Evolutionary conservation across 176 grass and related monocot species (phyloP).

Genomic region (Rhynchospora breviuscula): DNA sequence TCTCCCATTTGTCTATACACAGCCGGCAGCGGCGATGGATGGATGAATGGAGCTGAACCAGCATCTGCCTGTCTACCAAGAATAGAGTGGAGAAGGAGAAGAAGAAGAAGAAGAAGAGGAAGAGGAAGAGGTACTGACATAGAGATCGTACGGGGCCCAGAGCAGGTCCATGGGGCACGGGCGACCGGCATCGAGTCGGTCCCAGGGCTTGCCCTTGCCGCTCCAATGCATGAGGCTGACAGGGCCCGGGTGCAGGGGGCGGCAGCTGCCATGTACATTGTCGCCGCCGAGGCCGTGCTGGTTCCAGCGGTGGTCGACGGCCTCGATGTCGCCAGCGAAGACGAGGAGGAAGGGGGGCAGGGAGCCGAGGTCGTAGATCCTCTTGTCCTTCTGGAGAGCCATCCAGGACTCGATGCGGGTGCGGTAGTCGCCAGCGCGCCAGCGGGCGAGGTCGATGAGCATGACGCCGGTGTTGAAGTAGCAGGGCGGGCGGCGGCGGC

Average conservation of each 20-base stretch:
- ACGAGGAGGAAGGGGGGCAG: constrained; percentile 80
- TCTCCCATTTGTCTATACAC: constrained; percentile 55
- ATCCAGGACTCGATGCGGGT: constrained; percentile 69
- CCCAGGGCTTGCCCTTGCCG: constrained; percentile 87
- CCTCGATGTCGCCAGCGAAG: constrained; percentile 79
- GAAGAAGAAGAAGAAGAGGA: constrained; percentile 15
- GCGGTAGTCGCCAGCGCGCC: constrained; percentile 65
- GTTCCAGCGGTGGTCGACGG: constrained; percentile 88
- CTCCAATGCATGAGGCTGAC: constrained; percentile 95
- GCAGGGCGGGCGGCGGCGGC: constrained; percentile 50
- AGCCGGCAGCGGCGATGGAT: constrained; percentile 38
- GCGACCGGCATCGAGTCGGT: constrained; percentile 56
- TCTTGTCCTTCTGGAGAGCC: constrained; percentile 54
- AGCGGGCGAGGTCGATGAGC: constrained; percentile 71
- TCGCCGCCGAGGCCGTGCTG: constrained; percentile 91
- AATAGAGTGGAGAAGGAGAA: constrained; percentile 33
- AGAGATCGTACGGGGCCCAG: constrained; percentile 75
- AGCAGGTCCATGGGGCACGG: constrained; percentile 70
- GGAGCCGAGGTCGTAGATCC: constrained; percentile 87
- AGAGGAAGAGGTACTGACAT: constrained; percentile 26
- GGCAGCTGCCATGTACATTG: constrained; percentile 74
- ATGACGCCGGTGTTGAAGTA: constrained; percentile 99
- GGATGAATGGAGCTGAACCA: not conserved
- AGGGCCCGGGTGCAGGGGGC: constrained; percentile 65
- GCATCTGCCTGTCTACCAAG: constrained; percentile 40